phyloP scores from a whole-genome alignment of 352 stramenopile species.

The Hyaloperonospora arabidopsidis region DNA sequence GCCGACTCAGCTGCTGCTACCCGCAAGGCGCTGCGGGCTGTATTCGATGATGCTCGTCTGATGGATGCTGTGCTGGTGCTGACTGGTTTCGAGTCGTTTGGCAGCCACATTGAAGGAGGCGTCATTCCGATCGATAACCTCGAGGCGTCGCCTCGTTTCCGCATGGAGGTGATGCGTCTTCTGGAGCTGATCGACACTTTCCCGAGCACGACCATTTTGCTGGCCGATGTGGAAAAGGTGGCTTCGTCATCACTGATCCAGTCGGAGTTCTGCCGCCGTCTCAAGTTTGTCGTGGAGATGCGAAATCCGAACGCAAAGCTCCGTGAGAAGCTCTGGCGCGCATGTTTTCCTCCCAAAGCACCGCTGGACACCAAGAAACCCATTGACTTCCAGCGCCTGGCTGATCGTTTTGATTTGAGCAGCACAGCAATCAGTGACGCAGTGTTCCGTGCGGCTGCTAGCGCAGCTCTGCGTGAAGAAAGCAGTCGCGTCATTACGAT shows the following conservation, averaged over 20 bases:
- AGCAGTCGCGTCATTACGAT: conserved; percentile 59
- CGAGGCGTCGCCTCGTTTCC: conserved; percentile 60
- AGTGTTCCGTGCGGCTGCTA: conserved; percentile 74
- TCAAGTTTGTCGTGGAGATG: conserved; percentile 86
- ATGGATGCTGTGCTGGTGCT: conserved; percentile 84
- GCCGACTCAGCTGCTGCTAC: conserved; percentile 69
- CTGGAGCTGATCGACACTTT: conserved; percentile 75
- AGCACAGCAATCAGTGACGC: conserved; percentile 74
- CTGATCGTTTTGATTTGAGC: conserved; percentile 68
- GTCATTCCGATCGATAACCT: conserved; percentile 45
- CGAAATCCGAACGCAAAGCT: conserved; percentile 62
- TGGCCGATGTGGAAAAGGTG: conserved; percentile 58
- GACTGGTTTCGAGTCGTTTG: conserved; percentile 84
- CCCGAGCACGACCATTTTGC: conserved; percentile 69
- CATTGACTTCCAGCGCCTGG: conserved; percentile 64
- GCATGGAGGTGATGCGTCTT: conserved; percentile 64
- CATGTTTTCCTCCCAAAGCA: conserved; percentile 67
- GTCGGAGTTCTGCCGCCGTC: conserved; percentile 59
- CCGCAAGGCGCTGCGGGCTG: conserved; percentile 58
- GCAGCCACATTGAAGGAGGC: conserved; percentile 56
- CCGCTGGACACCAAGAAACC: conserved; percentile 43
- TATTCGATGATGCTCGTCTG: conserved; percentile 82
- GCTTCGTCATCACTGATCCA: conserved; percentile 38
- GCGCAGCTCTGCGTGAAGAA: conserved; percentile 55
- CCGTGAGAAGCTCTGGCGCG: conserved; percentile 61